Conservation (phyloP, 2,329 filamentous ascomycete genomes). For the Dactylellina haptotyla region DNA sequence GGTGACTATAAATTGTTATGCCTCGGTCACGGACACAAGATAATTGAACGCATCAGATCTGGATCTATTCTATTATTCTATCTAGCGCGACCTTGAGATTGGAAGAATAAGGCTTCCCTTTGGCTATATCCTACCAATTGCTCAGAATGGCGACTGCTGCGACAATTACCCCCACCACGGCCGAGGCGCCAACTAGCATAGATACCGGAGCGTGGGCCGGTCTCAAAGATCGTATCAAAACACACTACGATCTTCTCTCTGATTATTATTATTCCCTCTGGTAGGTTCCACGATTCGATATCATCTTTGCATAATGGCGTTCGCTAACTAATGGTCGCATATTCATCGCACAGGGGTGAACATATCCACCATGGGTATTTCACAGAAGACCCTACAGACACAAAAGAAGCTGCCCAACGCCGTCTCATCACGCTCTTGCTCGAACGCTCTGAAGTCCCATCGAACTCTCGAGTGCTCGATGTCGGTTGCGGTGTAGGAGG, state of each 20-base stretch:
- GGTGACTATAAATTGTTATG: not conserved
- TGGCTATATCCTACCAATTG: not conserved
- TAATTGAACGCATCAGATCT: not conserved
- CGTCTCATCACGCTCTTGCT: conserved; percentile 70
- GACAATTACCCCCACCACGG: not conserved
- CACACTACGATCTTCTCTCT: conserved; percentile 71
- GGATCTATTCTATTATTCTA: not conserved
- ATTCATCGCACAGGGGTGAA: conserved; percentile 65
- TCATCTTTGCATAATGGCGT: conserved; percentile 22
- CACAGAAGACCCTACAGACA: conserved; percentile 64
- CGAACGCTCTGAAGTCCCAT: conserved; percentile 63
- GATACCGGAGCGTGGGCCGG: conserved; percentile 55
- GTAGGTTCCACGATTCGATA: conserved; percentile 61
- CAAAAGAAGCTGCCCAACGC: conserved; percentile 69
- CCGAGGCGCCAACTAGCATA: not conserved
- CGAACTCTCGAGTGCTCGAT: conserved; percentile 66
- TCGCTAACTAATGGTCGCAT: conserved; percentile 17
- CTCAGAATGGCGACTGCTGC: conserved; percentile 19
- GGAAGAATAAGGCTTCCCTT: not conserved
- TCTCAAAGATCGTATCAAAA: conserved; percentile 70
- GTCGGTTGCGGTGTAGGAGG: conserved; percentile 72
- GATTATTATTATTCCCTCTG: conserved; percentile 72
- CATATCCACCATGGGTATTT: conserved; percentile 74
- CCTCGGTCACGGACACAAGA: not conserved
- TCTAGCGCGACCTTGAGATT: not conserved